A percentile compares a stretch with the other conserved stretches of the same genome.
These are phyloP conservation scores for Rhodocollybia butyracea DNA, from an alignment of 768 basidiomycete genomes.

Conservation along the genomic window DNA sequence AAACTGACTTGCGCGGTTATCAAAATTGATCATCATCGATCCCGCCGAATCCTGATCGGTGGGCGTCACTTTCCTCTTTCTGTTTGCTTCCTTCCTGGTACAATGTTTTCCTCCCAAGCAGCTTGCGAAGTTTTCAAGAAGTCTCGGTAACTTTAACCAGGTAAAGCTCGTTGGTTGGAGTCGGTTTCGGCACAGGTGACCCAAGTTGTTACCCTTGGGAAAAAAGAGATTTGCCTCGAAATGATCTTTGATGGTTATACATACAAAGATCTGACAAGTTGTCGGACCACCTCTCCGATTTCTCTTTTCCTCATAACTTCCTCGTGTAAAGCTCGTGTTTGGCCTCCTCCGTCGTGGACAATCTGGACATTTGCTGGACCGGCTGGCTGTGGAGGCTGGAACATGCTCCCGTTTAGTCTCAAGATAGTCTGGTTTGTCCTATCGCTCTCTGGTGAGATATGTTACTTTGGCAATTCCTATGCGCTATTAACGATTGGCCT, in stretches of 20 bases:
- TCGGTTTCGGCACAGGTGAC: no score
- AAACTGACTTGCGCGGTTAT: no score
- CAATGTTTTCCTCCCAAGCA: no score
- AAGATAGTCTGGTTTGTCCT: constrained; percentile 59
- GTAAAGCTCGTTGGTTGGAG: no score
- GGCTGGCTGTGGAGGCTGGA: constrained; percentile 6
- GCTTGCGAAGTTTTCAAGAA: no score
- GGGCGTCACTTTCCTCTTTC: no score
- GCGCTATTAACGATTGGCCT: not conserved
- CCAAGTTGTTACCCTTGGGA: no score
- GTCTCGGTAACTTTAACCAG: no score
- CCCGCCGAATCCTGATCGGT: no score
- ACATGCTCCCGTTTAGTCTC: constrained; percentile 55
- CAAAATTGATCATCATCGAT: no score
- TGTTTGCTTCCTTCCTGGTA: no score
- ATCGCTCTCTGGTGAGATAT: constrained; percentile 45
- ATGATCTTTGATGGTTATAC: not conserved
- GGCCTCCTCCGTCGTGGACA: not conserved
- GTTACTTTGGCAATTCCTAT: not conserved
- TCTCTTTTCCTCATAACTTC: not conserved
- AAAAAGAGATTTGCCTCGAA: no score
- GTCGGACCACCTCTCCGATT: not conserved
- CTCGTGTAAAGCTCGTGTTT: not conserved
- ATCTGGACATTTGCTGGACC: not conserved
- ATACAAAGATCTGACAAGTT: not conserved